Evolutionary conservation across 2,329 filamentous ascomycete genomes (phyloP).

Genomic region (Dactylellina sp.): DNA sequence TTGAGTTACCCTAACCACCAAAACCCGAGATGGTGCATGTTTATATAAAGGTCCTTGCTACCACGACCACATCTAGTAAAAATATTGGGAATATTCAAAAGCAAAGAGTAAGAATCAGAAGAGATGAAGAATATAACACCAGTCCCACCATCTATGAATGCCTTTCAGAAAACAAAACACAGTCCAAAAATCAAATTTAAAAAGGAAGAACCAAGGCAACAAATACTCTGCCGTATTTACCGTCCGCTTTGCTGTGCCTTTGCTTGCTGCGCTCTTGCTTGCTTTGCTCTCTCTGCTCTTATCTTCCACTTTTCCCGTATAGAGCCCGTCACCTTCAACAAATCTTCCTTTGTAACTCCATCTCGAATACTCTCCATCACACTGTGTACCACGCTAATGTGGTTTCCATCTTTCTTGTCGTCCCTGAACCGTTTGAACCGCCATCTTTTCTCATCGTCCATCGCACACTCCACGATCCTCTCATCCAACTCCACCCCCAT

Average conservation of each 20-base stretch:
- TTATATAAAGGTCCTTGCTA: constrained; percentile 17
- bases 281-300: constrained; percentile 6
- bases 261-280: background rate
- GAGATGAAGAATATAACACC: constrained; percentile 45
- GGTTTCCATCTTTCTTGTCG: constrained; percentile 92
- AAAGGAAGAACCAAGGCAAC: background rate
- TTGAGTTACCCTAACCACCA: background rate
- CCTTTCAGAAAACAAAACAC: constrained; percentile 20
- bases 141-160: constrained; percentile 51
- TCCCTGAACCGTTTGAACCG: constrained; percentile 89
- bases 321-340: constrained; percentile 75
- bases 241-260: constrained; percentile 5
- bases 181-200: background rate
- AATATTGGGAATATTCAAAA: background rate
- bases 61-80: constrained; percentile 22
- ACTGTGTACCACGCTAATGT: constrained; percentile 83
- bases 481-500: constrained; percentile 82
- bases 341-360: constrained; percentile 82
- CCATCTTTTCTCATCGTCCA: constrained; percentile 81
- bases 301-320: constrained; percentile 85
- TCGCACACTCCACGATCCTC: constrained; percentile 88
- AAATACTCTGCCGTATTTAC: background rate
- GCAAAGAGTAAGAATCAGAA: background rate
- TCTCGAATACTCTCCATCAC: constrained; percentile 92
- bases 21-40: constrained; percentile 8